phyloP scores from a whole-genome alignment of 305 asterid species.

The Fraxinus floribunda region DNA sequence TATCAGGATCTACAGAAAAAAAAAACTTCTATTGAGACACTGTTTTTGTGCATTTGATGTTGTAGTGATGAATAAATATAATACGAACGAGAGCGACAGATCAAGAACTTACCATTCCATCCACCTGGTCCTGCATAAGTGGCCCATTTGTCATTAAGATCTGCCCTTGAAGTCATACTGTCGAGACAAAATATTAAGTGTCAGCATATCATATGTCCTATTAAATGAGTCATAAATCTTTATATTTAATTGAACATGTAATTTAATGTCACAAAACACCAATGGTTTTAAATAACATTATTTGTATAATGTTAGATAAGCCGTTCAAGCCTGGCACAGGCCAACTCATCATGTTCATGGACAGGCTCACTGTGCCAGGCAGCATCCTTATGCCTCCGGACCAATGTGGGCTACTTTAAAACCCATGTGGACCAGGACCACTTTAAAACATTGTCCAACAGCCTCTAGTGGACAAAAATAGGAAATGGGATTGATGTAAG shows the following conservation, averaged over 20 bases:
- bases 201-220: too few relatives aligned
- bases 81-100: neutral
- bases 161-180: conserved; percentile 85
- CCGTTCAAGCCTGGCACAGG: neutral
- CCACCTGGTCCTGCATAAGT: conserved; percentile 85
- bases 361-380: neutral
- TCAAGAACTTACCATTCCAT: conserved; percentile 72
- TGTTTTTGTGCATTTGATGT: neutral
- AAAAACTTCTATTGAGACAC: neutral
- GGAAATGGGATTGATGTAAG: neutral
- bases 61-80: neutral
- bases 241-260: too few relatives aligned
- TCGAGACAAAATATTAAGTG: conserved; percentile 3
- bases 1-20: conserved; percentile 73
- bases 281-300: too few relatives aligned
- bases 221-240: too few relatives aligned
- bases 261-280: too few relatives aligned
- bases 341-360: neutral
- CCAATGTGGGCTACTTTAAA: neutral
- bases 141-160: conserved; percentile 80
- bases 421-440: neutral
- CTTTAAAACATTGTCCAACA: neutral
- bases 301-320: neutral
- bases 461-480: neutral
- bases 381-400: neutral